A percentile compares a stretch with the other conserved stretches of the same genome.
These are phyloP conservation scores for Centella asiatica DNA, from an alignment of 129 eudicot species.

Conservation along the genomic window DNA sequence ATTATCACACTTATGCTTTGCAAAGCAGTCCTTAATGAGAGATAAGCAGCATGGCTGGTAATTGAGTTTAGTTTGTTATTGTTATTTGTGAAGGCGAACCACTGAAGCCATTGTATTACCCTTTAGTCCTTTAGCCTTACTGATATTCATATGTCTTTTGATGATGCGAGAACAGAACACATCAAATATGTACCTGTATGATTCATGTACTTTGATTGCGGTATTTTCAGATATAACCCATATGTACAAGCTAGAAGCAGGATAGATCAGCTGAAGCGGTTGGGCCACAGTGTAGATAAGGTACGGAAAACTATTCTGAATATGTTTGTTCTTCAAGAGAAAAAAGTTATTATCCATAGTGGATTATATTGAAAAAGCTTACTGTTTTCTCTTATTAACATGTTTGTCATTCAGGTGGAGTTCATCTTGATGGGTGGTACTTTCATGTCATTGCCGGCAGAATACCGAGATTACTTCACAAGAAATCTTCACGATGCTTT, in stretches of 20 bases:
- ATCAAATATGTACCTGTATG: too few species aligned
- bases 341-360: not conserved
- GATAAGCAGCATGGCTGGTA: too few species aligned
- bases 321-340: not conserved
- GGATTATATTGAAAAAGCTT: constrained; percentile 1
- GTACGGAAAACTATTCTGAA: constrained; percentile 19
- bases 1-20: too few species aligned
- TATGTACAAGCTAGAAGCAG: constrained; percentile 96
- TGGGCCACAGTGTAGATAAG: constrained; percentile 98
- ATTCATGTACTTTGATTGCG: too few species aligned
- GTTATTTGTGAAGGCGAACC: too few species aligned
- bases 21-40: too few species aligned
- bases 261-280: constrained; percentile 91
- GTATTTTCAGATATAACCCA: constrained; percentile 98
- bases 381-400: not conserved
- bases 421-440: constrained; percentile 98
- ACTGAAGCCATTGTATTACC: too few species aligned
- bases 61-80: too few species aligned
- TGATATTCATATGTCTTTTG: too few species aligned
- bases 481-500: constrained; percentile 96
- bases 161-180: too few species aligned
- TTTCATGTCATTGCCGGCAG: constrained; percentile 94
- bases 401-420: constrained; percentile 53
- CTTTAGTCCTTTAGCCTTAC: too few species aligned
- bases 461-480: constrained; percentile 85